Conservation (phyloP, 331 rosid genomes). For the Malus hybrid region DNA sequence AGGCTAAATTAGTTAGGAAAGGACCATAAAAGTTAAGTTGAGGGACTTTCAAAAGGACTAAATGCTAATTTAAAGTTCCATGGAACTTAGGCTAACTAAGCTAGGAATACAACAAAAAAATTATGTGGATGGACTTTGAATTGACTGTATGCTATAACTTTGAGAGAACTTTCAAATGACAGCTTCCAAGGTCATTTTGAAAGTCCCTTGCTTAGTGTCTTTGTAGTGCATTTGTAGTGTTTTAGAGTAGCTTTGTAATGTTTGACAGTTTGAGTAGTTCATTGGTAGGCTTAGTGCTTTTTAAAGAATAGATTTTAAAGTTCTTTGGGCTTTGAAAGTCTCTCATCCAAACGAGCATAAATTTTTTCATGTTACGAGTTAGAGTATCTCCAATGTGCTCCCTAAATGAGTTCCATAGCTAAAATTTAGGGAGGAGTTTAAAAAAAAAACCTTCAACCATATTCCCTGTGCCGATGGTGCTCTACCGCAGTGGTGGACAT, state of each 20-base stretch:
- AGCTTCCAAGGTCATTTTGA: not conserved
- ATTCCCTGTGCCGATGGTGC: no score
- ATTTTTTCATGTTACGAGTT: not conserved
- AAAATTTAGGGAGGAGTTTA: not conserved
- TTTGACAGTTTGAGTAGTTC: not conserved
- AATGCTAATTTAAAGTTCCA: not conserved
- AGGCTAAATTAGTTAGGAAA: not conserved
- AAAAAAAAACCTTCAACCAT: no score
- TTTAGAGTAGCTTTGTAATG: not conserved
- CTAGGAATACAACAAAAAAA: not conserved
- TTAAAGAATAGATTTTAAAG: not conserved
- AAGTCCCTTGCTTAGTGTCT: not conserved
- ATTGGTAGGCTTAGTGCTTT: not conserved
- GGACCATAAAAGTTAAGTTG: not conserved
- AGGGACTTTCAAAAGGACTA: not conserved
- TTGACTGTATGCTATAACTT: not conserved
- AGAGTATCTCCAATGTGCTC: not conserved
- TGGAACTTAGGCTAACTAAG: no score
- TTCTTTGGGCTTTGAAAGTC: not conserved
- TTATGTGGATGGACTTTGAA: not conserved
- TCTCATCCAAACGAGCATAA: not conserved
- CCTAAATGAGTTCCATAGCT: no score
- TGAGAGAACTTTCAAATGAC: not conserved
- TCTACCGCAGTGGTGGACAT: fast-evolving
- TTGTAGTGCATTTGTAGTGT: no score